These are phyloP conservation scores for Quercus gilva DNA, from an alignment of 306 rosid species.

Conservation along the genomic window DNA sequence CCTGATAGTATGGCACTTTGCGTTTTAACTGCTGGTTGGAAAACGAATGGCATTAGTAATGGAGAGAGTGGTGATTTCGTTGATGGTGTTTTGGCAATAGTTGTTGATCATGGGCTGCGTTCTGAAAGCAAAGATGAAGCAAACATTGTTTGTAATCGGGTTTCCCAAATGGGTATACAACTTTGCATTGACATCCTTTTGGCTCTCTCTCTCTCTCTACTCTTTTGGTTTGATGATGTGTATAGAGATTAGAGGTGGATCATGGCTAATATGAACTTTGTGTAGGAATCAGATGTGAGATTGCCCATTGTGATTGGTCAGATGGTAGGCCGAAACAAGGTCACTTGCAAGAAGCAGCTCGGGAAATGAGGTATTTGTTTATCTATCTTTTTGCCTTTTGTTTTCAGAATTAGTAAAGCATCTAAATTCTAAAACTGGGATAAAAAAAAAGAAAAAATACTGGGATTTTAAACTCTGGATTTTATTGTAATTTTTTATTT, in stretches of 20 bases:
- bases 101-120: slow-evolving; percentile 91
- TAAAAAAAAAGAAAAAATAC: no score
- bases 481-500: not conserved
- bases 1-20: slow-evolving; percentile 91
- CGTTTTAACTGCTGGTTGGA: slow-evolving; percentile 77
- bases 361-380: slow-evolving; percentile 69
- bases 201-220: not conserved
- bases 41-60: slow-evolving; percentile 45
- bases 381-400: not conserved
- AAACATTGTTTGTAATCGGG: slow-evolving; percentile 47
- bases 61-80: slow-evolving; percentile 45
- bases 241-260: slow-evolving; percentile 10
- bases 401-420: not conserved
- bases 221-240: slow-evolving; percentile 15
- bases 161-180: slow-evolving; percentile 63
- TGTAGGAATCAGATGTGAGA: slow-evolving; percentile 77
- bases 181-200: slow-evolving; percentile 1
- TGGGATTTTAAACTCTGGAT: not conserved
- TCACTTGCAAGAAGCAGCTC: slow-evolving; percentile 93
- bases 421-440: not conserved
- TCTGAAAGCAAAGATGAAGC: slow-evolving; percentile 90
- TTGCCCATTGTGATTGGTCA: slow-evolving; percentile 70
- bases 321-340: slow-evolving; percentile 86
- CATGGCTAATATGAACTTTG: slow-evolving; percentile 17
- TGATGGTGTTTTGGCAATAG: slow-evolving; percentile 71